Evolutionary conservation across 352 stramenopile species (phyloP), one percentile per base, ranked within the genome.

Genomic region (Phytophthora pseudosyringae): DNA sequence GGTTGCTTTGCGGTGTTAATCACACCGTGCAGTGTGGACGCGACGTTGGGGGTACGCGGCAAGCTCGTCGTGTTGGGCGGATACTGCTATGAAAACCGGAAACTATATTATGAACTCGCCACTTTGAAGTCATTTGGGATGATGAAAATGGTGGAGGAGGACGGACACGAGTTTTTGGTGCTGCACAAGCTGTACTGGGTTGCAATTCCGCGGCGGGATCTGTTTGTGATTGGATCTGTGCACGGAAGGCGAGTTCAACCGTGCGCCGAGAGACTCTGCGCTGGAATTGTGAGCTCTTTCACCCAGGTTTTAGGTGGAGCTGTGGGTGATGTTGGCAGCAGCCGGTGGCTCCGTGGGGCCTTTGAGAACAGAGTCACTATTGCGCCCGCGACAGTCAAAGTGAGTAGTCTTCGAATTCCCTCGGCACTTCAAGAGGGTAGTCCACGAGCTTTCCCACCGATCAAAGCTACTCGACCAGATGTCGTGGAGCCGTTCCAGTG

Each of bases 181-280:
- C 4, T 70, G 3, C 13, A 60, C 41, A 57, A 55, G 10, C 36
- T 73, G 16, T 39, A 62, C 12, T 73, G 59, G 65, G 4, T 64
- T 26, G 35, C 29, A 4, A 63, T 68, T 33, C 64, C 64, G 2
- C 47, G 54, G 7, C 21, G 58, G 10, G 69, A 73, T 15, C 32
- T 76, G 40, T 61, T 76, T 48, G 36, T 67, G 28, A 62, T 76
- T 53, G 69, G 65, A 16, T 56, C 43, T 38, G 45, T 78, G 3
- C 33, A 59, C n/a, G 65, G 65, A 13, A 66, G 18, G n/a, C 38
- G 55, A 13, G 69, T 73, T 5, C 28, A 66, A 50, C 50, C 49
- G 4, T 72, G 69, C 21, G 12, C 26, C 1, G 60, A 78, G 36
- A 45, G 50, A 28, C 31, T 57, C n/a, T 59, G 33, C 18, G 29